Conservation (phyloP, 352 stramenopile species). For the Pythium biforme region DNA sequence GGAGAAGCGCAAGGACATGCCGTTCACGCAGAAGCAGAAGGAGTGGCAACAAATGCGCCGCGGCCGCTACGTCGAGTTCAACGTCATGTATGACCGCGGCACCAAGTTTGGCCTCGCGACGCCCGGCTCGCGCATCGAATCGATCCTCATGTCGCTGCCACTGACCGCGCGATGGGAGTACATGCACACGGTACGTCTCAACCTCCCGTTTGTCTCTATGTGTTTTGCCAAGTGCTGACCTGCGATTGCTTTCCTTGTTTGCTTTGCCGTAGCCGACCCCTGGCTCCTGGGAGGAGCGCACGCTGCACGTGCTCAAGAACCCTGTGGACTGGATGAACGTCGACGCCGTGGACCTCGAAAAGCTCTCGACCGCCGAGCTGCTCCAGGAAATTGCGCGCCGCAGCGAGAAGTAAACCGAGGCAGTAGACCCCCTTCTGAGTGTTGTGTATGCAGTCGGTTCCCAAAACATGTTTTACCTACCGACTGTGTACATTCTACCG, state of each 20-base stretch:
- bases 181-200: constrained; percentile 58
- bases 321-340: constrained; percentile 94
- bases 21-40: constrained; percentile 96
- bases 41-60: constrained; percentile 97
- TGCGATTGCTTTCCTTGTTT: neutral
- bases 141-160: constrained; percentile 98
- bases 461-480: too few species aligned
- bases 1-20: constrained; percentile 93
- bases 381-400: constrained; percentile 76
- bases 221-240: neutral
- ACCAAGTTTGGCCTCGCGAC: constrained; percentile 98
- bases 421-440: constrained; percentile 9
- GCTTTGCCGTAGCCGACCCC: constrained; percentile 51
- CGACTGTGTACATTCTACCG: neutral
- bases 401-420: constrained; percentile 33
- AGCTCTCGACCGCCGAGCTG: constrained; percentile 69
- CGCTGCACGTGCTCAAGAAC: constrained; percentile 92
- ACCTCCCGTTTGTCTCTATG: neutral
- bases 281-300: constrained; percentile 92
- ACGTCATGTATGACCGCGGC: constrained; percentile 98
- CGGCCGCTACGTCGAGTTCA: constrained; percentile 98
- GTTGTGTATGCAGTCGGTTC: constrained; percentile 8
- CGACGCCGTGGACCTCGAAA: constrained; percentile 62
- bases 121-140: constrained; percentile 95
- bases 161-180: constrained; percentile 98